Evolutionary conservation across 257 asterid species (phyloP), one percentile per base, ranked within the genome.

Genomic region (Ehretia macrophylla): DNA sequence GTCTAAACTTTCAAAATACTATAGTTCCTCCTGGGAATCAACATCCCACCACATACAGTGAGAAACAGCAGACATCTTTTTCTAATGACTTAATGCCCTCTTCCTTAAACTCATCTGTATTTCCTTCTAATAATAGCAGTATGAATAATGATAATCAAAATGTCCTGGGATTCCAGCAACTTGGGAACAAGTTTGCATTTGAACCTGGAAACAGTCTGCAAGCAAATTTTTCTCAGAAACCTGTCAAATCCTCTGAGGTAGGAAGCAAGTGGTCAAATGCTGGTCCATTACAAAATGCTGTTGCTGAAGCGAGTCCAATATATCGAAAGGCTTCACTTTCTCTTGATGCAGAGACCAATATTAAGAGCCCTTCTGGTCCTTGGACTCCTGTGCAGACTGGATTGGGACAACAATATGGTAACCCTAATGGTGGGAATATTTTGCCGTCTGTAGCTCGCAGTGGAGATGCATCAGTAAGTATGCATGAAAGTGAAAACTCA

Each of bases 371-470:
- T 65, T 66, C 82, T 20, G 20, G 74, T 37, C 40, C 71, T 42
- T 75, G 83, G 83, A 21, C 47, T 2, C 72, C 76, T 45, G 77
- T 73, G 52, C 75, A 63, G 46, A 63, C 57, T 67, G 88, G 74
- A 64, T 55, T 76, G 55, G 62, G 66, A 65, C 78, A 50, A 60
- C 77, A 19, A 32, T 63, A 55, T 39, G 45, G 55, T 48, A 74
- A 71, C 63, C 60, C 78, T 68, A 76, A 66, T 75, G 79, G 72
- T 66, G 68, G 80, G 84, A 79, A 74, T 71, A 63, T 72, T 71
- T 60, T 56, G 40, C 83, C 66, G 56, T 72, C 86, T 56, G 60
- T 50, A 60, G 56, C 76, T 42, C 65, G 78, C 40, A 69, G 64
- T 63, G 81, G 80, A 64, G 90, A 82, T 78, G 69, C 75, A 20